These are phyloP conservation scores for Sideroxylon spinosum DNA, from an alignment of 179 eudicot genomes.

Conservation along the genomic window DNA sequence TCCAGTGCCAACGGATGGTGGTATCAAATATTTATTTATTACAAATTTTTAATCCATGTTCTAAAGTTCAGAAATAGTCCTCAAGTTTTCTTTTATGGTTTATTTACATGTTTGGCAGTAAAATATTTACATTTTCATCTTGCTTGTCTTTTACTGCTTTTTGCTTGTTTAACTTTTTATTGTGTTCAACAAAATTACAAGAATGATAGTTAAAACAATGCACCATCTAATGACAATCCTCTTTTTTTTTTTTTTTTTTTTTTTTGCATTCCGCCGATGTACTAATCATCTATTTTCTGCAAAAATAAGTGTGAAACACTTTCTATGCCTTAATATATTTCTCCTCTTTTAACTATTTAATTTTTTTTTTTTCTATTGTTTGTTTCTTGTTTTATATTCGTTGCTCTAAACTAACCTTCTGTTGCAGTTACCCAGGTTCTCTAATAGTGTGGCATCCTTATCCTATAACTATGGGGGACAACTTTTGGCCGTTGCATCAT, in stretches of 20 bases:
- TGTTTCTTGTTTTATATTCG: not conserved
- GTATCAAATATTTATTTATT: not conserved
- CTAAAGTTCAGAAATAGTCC: not conserved
- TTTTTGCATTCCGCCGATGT: not conserved
- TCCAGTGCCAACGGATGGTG: slow-evolving; percentile 2
- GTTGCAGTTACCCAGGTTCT: slow-evolving; percentile 59
- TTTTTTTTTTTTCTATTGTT: not conserved
- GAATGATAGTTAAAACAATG: not conserved
- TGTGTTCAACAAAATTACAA: not conserved
- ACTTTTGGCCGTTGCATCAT: slow-evolving; percentile 78
- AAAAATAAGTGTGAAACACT: not conserved
- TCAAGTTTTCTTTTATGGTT: not conserved
- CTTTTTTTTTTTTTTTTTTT: not conserved
- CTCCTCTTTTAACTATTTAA: not conserved
- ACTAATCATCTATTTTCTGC: not conserved
- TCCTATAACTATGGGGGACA: slow-evolving; percentile 66
- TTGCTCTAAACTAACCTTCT: not conserved
- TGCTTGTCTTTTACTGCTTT: not conserved
- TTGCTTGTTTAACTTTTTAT: not conserved
- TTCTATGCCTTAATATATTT: not conserved
- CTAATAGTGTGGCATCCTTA: slow-evolving; percentile 69
- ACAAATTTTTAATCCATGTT: not conserved
- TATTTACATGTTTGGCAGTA: not conserved
- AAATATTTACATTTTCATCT: not conserved
- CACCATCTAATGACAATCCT: not conserved